Evolutionary conservation across 2,329 filamentous ascomycete species (phyloP).

Genomic region (Furcasterigmium furcatum): DNA sequence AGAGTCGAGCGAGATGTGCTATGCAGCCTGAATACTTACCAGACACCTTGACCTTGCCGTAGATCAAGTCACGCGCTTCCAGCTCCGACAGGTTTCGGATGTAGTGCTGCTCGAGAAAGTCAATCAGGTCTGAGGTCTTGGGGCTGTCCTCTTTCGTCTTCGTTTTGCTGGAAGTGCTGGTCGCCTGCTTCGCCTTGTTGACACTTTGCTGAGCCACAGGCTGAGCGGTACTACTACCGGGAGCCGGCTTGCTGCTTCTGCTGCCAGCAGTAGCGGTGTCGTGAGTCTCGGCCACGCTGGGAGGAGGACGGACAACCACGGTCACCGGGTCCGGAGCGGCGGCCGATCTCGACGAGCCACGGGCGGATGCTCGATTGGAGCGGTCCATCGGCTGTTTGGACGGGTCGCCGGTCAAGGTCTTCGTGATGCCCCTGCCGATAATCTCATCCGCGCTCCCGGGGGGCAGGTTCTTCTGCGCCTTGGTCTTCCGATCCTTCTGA

Average conservation of each 20-base stretch:
- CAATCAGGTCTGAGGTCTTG: background rate
- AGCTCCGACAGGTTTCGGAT: background rate
- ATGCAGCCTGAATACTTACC: no score
- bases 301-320: no score
- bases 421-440: background rate
- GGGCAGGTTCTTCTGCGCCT: background rate
- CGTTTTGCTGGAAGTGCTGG: background rate
- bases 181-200: no score
- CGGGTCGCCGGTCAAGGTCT: background rate
- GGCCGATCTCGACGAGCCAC: background rate
- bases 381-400: background rate
- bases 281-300: no score
- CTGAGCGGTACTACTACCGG: no score
- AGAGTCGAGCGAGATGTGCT: no score
- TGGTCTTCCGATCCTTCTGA: background rate
- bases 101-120: background rate
- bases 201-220: no score
- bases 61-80: background rate
- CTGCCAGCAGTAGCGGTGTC: no score
- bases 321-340: no score
- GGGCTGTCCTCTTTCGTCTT: background rate
- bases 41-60: background rate
- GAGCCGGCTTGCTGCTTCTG: no score
- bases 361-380: background rate
- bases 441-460: background rate